phyloP scores from a whole-genome alignment of 805 yeast species.

The Metahyphopichia silvanorum region DNA sequence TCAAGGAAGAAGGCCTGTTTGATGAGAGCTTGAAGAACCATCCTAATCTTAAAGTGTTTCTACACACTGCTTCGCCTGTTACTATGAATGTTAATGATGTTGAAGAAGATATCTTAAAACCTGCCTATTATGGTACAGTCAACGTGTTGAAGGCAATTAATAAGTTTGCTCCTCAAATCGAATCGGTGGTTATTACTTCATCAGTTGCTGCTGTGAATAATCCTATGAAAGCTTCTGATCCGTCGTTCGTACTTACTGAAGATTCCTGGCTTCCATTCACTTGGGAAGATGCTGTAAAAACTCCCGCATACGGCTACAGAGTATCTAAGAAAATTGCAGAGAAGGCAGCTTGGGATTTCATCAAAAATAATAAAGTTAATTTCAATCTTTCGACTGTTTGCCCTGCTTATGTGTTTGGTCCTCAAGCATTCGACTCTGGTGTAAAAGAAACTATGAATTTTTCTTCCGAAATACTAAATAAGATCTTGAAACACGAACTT shows the following conservation, averaged over 20 bases:
- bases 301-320: conserved; percentile 10
- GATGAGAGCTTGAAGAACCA: conserved; percentile 19
- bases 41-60: conserved; percentile 18
- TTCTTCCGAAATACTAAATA: conserved; percentile 3
- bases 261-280: too few species aligned
- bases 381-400: conserved; percentile 10
- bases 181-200: conserved; percentile 7
- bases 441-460: conserved; percentile 23
- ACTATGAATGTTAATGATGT: conserved; percentile 11
- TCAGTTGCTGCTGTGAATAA: too few species aligned
- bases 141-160: conserved; percentile 45
- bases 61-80: conserved; percentile 27
- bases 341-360: conserved; percentile 6
- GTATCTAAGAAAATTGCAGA: conserved; percentile 11
- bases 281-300: too few species aligned
- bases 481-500: conserved; percentile 16
- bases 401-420: conserved; percentile 24
- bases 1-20: conserved; percentile 16
- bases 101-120: conserved; percentile 31
- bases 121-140: conserved; percentile 56
- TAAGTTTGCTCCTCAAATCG: conserved; percentile 34
- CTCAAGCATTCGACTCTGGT: conserved; percentile 22
- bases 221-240: too few species aligned
- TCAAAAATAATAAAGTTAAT: conserved; percentile 7
- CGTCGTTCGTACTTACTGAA: too few species aligned